Percentiles rank a stretch among this genome's conserved stretches.
phyloP scores from a whole-genome alignment of 768 basidiomycete species.

The Trametes sanguinea region DNA sequence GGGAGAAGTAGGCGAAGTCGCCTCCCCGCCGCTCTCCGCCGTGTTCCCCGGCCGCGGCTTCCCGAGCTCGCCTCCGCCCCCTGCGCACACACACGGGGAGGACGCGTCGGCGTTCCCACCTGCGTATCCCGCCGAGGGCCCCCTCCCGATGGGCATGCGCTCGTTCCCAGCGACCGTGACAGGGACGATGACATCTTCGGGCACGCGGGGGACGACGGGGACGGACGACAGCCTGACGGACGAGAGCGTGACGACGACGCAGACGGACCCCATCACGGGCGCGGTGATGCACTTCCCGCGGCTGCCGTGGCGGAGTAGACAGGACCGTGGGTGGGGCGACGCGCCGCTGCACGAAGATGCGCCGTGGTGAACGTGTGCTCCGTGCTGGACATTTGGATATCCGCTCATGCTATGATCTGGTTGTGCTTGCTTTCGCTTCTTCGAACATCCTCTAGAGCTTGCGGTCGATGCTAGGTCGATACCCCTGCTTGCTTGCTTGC shows the following conservation, averaged over 20 bases:
- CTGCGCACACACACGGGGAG: slow-evolving; percentile 3
- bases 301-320: slow-evolving; percentile 27
- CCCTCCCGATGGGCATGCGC: slow-evolving; percentile 3
- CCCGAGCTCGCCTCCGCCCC: slow-evolving; percentile 10
- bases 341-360: slow-evolving; percentile 19
- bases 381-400: neutral
- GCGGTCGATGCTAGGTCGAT: slow-evolving; percentile 11
- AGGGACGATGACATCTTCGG: slow-evolving; percentile 30
- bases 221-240: slow-evolving; percentile 28
- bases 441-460: slow-evolving; percentile 4
- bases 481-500: neutral
- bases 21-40: slow-evolving; percentile 37
- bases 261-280: slow-evolving; percentile 38
- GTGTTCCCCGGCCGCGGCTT: slow-evolving; percentile 19
- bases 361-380: slow-evolving; percentile 14
- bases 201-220: slow-evolving; percentile 19
- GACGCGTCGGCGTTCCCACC: neutral
- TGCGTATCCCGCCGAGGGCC: slow-evolving; percentile 11
- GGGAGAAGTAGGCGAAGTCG: slow-evolving; percentile 24
- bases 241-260: slow-evolving; percentile 36
- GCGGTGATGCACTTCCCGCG: slow-evolving; percentile 33
- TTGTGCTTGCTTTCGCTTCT: neutral
- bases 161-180: slow-evolving; percentile 9
- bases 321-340: slow-evolving; percentile 19
- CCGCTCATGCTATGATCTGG: neutral